Evolutionary conservation across 371 early-diverging fungal genomes (phyloP), one percentile per base, ranked within the genome.

Genomic region (Apophysomyces sp.): DNA sequence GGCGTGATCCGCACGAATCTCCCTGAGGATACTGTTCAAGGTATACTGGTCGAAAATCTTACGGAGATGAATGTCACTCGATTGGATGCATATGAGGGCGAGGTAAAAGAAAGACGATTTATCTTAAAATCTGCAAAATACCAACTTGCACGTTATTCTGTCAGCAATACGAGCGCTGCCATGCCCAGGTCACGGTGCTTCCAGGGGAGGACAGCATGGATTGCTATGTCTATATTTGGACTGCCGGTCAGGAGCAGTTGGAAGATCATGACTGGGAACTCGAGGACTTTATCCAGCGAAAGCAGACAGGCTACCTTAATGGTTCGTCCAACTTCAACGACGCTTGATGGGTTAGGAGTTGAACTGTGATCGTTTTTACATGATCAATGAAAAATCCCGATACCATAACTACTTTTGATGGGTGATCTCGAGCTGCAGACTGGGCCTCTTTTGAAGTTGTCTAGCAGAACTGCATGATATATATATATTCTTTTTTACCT

Each of bases 31-130:
- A 52, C 32, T 21, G 73, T 80, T 3, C 4, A 8, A 29, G 80
- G 80, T 24, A 32, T 74, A 0, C 30, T 74, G 3, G 72, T 73
- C 24, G 68, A 69, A 64, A 71, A 73, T 5, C 55, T 80, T 15
- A 58, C 36, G 4, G 44, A 18, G 3, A 15, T 44, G 16, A 75
- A 80, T 55, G 40, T 80, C 1, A 37, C 55, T 21, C 61, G 69
- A 28, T 51, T 80, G 12, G 80, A 80, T 65, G 55, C 57, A 0
- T 80, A 71, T 67, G 80, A 80, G 63, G 80, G 80, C 39, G 68
- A 72, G 16, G 80, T 80, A 71, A 62, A 8, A 58, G 2, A 55
- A 31, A 27, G 34, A 57, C n/a, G n/a, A n/a, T n/a, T n/a, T n/a
- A n/a, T n/a, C n/a, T n/a, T n/a, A n/a, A n/a, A n/a, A n/a, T n/a